Conservation (phyloP, 257 asterid genomes). For the Nicotiana noctiflora region DNA sequence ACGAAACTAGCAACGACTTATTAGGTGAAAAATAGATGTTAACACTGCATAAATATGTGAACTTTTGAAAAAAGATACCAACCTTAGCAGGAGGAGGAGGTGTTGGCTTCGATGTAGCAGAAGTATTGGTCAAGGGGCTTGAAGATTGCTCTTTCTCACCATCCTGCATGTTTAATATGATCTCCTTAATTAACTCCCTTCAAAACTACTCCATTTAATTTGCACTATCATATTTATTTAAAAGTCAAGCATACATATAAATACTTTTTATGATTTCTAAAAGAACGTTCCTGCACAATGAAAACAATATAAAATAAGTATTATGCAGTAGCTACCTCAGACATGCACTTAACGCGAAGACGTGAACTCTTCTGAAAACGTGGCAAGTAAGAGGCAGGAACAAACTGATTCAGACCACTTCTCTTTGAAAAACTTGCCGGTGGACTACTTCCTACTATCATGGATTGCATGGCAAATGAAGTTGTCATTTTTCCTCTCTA, state of each 20-base stretch:
- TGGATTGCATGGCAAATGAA: constrained; percentile 23
- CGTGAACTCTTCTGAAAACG: constrained; percentile 20
- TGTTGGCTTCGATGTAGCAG: background rate
- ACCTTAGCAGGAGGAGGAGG: constrained; percentile 1
- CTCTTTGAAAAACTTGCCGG: background rate
- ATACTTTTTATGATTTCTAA: background rate
- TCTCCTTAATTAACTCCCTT: too few species aligned
- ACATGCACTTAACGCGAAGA: constrained; percentile 39
- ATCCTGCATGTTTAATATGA: constrained; percentile 18
- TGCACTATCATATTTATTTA: background rate
- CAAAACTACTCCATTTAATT: background rate
- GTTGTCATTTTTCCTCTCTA: constrained; percentile 6
- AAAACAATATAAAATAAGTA: background rate
- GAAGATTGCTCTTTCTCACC: constrained; percentile 4
- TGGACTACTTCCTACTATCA: constrained; percentile 21
- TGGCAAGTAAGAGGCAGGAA: constrained; percentile 1
- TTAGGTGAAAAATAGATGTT: too few species aligned
- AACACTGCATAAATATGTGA: background rate
- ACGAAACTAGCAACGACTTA: too few species aligned
- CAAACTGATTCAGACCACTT: constrained; percentile 2
- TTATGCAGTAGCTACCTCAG: constrained; percentile 21
- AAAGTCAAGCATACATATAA: background rate
- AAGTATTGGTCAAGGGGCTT: background rate
- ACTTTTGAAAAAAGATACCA: background rate
- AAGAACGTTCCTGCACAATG: background rate